phyloP scores from a whole-genome alignment of 2,329 filamentous ascomycete species.

The Chalaropsis thielavioides region DNA sequence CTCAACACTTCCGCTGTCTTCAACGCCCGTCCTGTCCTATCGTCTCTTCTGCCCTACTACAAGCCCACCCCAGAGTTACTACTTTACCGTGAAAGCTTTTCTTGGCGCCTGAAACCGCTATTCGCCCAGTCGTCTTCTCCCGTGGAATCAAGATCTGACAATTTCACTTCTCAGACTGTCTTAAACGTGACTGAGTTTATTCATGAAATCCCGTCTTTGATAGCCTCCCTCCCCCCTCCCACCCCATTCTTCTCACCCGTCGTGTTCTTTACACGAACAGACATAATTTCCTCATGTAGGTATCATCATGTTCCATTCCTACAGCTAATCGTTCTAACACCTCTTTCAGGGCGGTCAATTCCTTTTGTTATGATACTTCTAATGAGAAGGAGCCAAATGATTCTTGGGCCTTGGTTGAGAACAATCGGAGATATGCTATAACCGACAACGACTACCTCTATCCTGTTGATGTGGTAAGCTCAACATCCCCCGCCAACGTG shows the following conservation, averaged over 20 bases:
- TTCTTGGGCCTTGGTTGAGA: constrained; percentile 37
- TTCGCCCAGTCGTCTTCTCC: not conserved
- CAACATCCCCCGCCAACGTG: constrained; percentile 18
- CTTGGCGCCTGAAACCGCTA: no score
- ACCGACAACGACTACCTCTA: constrained; percentile 59
- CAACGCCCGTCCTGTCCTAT: not conserved
- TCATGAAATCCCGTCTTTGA: not conserved
- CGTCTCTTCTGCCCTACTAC: not conserved
- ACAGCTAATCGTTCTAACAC: not conserved
- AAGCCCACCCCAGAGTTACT: not conserved
- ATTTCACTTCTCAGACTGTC: not conserved
- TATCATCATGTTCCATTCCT: not conserved
- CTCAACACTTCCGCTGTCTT: not conserved
- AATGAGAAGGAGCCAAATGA: constrained; percentile 3
- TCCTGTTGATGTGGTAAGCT: constrained; percentile 57
- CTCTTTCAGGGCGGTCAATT: not conserved
- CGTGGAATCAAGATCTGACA: not conserved
- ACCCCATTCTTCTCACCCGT: no score
- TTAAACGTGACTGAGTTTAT: not conserved
- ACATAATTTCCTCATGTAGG: not conserved
- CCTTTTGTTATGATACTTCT: constrained; percentile 10
- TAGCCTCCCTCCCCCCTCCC: no score
- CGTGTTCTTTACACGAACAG: not conserved
- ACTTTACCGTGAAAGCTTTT: not conserved
- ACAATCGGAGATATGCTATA: constrained; percentile 55